phyloP scores from a whole-genome alignment of 805 yeast species.

The Lachancea fermentati region DNA sequence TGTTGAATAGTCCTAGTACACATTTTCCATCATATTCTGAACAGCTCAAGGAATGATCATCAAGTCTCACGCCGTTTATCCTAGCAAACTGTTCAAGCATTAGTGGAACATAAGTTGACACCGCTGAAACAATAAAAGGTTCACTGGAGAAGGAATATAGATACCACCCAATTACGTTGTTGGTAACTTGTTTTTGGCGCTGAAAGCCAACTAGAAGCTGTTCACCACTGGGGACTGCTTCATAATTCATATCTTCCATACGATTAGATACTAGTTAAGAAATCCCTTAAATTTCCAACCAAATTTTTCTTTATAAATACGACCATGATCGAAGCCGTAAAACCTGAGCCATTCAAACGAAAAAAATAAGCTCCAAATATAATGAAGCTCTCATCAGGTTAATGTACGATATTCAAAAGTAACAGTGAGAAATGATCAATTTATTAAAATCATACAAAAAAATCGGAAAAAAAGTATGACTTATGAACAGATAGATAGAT shows the following conservation, averaged over 20 bases:
- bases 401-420: too few relatives aligned
- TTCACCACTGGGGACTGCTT: slow-evolving; percentile 6
- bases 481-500: background rate
- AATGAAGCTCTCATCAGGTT: too few relatives aligned
- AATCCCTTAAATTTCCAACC: background rate
- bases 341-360: background rate
- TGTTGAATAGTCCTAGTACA: slow-evolving; percentile 39
- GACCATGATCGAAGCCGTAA: background rate
- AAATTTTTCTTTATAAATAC: too few relatives aligned
- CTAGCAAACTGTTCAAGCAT: slow-evolving; percentile 67
- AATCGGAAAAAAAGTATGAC: background rate
- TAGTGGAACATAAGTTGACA: slow-evolving; percentile 72
- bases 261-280: background rate
- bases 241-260: slow-evolving; percentile 6
- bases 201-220: background rate
- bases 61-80: slow-evolving; percentile 58
- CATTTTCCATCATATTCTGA: slow-evolving; percentile 34
- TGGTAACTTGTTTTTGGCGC: slow-evolving; percentile 27
- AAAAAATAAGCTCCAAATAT: background rate
- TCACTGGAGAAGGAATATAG: slow-evolving; percentile 70
- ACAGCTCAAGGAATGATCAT: slow-evolving; percentile 58
- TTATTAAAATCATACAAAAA: background rate
- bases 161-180: slow-evolving; percentile 57
- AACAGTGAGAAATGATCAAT: too few relatives aligned
- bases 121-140: slow-evolving; percentile 74